Base-by-base conservation (phyloP, 2,329 filamentous ascomycete genomes). In the Penicillium sp. region DNA sequence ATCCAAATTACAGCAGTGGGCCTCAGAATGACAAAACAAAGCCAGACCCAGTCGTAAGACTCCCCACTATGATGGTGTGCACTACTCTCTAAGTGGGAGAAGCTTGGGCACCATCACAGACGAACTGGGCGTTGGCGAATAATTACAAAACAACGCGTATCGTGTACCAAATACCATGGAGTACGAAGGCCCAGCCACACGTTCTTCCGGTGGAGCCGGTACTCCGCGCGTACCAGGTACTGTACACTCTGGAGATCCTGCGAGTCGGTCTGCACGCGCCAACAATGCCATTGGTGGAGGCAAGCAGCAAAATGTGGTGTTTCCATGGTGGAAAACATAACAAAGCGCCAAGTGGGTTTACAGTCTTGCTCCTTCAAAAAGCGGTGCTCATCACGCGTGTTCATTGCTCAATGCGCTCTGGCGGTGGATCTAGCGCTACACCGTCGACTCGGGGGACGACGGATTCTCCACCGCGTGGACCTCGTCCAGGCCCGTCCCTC, bases 401-500 rank as follows among this genome's bases (percentile, higher is more conserved):
- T 58, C 49, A 61, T 58, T 61, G 58, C 48, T 56, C 35, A 13
- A 42, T 6, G 16, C 33, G 10, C 48, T 50, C 48, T 14, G 21
- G 21, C 14, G 14, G 24, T 50, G 48, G 48, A 50, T 21, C 52
- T 39, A 47, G 42, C 49, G 27, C 24, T 33, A 35, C 33, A 55
- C 58, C 48, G 52, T 66, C 47, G 24, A 37, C 31, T 63, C 65
- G 63, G 63, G 64, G 65, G 55, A 62, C 46, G 49, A 59, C 65
- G 65, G 65, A 65, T 56, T 47, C 55, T 63, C 63, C 63, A 65
- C 62, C 42, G 26, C 21, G 63, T 64, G 63, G 63, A 49, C 56
- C 59, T 58, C 50, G 52, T 61, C 61, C 51, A 66, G 64, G 53
- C 64, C 58, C 59, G 57, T 63, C 58, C 58, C 54, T 62, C 44